Conservation (phyloP, 352 stramenopile species). For the Discostella stelligera region DNA sequence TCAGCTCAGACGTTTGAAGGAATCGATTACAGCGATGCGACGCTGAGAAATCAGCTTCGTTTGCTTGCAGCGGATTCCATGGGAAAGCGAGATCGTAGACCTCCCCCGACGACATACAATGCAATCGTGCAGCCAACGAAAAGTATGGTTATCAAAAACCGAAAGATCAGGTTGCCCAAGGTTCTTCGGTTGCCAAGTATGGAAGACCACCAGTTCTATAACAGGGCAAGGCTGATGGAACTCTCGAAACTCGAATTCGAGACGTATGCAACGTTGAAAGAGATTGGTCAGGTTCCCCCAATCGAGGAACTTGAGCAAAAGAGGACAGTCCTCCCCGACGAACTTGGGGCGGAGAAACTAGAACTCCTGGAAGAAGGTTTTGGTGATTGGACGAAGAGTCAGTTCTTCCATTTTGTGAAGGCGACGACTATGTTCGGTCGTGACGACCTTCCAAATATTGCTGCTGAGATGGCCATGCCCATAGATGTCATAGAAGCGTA, state of each 20-base stretch:
- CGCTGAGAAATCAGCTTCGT: conserved; percentile 76
- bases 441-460: conserved; percentile 89
- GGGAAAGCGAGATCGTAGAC: conserved; percentile 74
- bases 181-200: conserved; percentile 82
- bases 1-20: conserved; percentile 93
- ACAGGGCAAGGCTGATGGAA: conserved; percentile 83
- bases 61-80: conserved; percentile 75
- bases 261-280: conserved; percentile 72
- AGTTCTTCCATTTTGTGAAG: conserved; percentile 94
- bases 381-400: conserved; percentile 88
- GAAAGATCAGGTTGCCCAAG: conserved; percentile 81
- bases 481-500: conserved; percentile 81
- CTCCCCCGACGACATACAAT: conserved; percentile 75
- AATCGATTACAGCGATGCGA: conserved; percentile 85
- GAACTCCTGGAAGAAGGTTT: conserved; percentile 91
- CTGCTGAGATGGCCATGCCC: conserved; percentile 82
- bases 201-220: conserved; percentile 88
- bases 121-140: conserved; percentile 79
- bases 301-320: conserved; percentile 67
- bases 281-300: conserved; percentile 62
- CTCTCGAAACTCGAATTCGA: conserved; percentile 83
- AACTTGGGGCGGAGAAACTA: conserved; percentile 89
- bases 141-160: conserved; percentile 80
- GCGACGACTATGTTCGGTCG: conserved; percentile 89
- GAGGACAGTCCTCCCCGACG: conserved; percentile 63